Conservation (phyloP, 148 eudicot species). For the Fagopyrum tataricum region DNA sequence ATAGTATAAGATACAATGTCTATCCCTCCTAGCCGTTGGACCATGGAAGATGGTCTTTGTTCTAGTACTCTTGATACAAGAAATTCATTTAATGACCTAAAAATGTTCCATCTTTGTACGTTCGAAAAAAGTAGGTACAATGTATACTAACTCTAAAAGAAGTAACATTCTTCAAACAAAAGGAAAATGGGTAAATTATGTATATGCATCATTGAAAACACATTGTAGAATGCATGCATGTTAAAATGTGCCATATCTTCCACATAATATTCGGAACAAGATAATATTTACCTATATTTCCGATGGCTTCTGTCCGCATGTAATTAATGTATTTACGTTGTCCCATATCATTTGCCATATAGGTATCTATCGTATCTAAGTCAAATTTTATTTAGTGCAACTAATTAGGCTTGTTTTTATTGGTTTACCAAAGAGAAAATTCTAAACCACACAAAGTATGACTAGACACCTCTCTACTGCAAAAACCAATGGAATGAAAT, state of each 20-base stretch:
- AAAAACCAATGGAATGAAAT: neutral
- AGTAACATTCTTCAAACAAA: neutral
- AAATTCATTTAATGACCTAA: neutral
- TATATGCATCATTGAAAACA: neutral
- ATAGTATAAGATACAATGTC: too few relatives aligned
- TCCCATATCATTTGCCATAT: neutral
- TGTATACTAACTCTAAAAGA: neutral
- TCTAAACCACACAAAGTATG: neutral
- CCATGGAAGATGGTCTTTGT: neutral
- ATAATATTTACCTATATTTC: neutral
- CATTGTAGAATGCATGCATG: neutral
- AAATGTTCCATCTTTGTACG: neutral
- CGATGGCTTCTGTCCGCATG: neutral
- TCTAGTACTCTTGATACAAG: neutral
- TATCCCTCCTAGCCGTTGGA: neutral
- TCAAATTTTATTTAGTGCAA: neutral
- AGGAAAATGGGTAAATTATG: neutral
- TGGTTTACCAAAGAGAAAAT: neutral
- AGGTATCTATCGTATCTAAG: neutral
- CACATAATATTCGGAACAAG: neutral
- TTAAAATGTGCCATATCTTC: neutral
- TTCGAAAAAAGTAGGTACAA: neutral
- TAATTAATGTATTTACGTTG: neutral
- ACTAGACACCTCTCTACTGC: neutral
- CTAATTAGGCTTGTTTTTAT: neutral